A percentile compares a stretch with the other conserved stretches of the same genome.
phyloP scores from a whole-genome alignment of 2,329 filamentous ascomycete genomes.

The Xylaria sp. region DNA sequence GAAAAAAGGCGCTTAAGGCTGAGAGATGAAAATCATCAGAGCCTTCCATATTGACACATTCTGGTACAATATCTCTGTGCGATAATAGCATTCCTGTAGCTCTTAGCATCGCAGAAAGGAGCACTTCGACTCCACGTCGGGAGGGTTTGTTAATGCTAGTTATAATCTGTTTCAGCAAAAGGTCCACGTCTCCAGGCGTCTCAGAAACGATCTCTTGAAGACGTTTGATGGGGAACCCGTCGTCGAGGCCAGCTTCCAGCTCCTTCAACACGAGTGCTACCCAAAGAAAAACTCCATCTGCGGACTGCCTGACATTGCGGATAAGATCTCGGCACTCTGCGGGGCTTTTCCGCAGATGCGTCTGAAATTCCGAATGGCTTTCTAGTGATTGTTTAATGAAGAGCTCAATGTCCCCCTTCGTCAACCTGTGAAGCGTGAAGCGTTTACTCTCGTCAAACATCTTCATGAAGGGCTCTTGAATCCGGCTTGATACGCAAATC shows the following conservation, averaged over 20 bases:
- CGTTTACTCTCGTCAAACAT: conserved; percentile 15
- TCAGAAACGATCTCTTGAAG: neutral
- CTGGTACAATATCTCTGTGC: neutral
- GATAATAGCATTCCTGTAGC: conserved; percentile 1
- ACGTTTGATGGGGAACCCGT: neutral
- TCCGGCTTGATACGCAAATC: conserved; percentile 18
- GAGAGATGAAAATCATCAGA: neutral
- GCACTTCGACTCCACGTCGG: conserved; percentile 6
- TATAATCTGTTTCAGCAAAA: conserved; percentile 1
- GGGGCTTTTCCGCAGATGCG: neutral
- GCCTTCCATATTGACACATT: neutral
- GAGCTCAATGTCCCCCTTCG: neutral
- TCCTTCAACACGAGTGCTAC: conserved; percentile 6
- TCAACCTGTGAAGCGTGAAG: conserved; percentile 3
- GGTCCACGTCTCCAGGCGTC: neutral
- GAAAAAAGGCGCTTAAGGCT: neutral
- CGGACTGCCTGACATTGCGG: neutral
- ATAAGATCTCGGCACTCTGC: neutral
- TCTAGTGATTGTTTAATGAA: neutral
- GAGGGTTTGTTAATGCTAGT: neutral
- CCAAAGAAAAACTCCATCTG: conserved; percentile 13
- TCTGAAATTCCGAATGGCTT: neutral
- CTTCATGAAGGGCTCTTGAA: conserved; percentile 11
- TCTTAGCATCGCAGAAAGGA: conserved; percentile 8
- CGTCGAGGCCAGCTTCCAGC: neutral